Percentiles rank a stretch among this genome's conserved stretches.
Evolutionary conservation across 331 rosid species (phyloP).

Genomic region (Cydonia oblonga): DNA sequence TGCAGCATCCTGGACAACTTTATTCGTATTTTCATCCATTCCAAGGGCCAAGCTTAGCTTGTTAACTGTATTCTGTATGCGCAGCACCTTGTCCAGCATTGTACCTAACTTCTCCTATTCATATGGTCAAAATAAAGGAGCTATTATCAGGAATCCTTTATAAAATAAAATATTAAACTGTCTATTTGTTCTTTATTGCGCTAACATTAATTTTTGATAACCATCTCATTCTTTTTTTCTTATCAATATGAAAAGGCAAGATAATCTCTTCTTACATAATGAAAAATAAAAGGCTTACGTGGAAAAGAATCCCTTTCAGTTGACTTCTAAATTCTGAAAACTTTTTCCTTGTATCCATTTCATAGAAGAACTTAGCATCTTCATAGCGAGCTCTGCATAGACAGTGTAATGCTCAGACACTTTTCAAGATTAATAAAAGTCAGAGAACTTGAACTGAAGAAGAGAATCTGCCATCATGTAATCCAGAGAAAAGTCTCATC

Average conservation of each 20-base stretch:
- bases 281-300: slow-evolving; percentile 37
- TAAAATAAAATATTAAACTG: no score
- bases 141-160: not conserved
- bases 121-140: slow-evolving; percentile 13
- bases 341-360: slow-evolving; percentile 59
- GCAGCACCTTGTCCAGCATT: slow-evolving; percentile 83
- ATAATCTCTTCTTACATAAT: not conserved
- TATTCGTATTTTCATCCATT: slow-evolving; percentile 35
- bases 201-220: not conserved
- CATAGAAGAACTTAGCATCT: slow-evolving; percentile 94
- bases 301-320: slow-evolving; percentile 76
- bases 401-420: slow-evolving; percentile 5
- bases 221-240: not conserved
- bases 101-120: slow-evolving; percentile 87
- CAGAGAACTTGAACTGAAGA: not conserved
- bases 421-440: slow-evolving; percentile 3
- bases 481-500: not conserved
- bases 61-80: slow-evolving; percentile 46
- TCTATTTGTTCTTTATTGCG: not conserved
- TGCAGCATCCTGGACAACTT: slow-evolving; percentile 55
- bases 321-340: slow-evolving; percentile 65
- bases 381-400: slow-evolving; percentile 84
- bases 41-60: slow-evolving; percentile 44
- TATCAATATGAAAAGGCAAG: not conserved
- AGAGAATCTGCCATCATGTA: not conserved